Conservation (phyloP, 139 green algal genomes). For the Chlorella ohadii region DNA sequence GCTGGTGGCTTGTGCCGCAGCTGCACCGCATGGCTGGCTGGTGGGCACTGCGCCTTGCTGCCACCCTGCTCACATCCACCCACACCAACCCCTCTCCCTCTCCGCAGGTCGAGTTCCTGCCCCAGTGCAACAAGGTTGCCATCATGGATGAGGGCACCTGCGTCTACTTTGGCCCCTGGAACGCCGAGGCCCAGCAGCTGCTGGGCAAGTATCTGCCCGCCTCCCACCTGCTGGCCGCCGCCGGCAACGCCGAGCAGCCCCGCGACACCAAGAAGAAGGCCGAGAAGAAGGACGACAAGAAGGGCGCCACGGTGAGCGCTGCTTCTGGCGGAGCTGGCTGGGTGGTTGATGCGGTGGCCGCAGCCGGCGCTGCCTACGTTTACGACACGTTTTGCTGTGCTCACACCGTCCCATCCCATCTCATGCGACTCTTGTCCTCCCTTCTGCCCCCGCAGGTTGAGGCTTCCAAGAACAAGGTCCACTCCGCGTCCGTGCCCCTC, state of each 20-base stretch:
- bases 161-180: conserved; percentile 71
- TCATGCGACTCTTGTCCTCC: no score
- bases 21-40: no score
- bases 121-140: conserved; percentile 73
- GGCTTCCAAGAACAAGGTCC: neutral
- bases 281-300: neutral
- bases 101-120: conserved; percentile 81
- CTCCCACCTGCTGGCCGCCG: conserved; percentile 60
- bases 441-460: neutral
- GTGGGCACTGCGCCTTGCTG: no score
- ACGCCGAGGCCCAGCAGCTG: conserved; percentile 42
- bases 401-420: no score
- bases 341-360: no score
- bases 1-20: no score
- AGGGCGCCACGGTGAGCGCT: neutral
- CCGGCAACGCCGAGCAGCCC: conserved; percentile 51
- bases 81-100: neutral
- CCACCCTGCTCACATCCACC: no score
- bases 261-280: conserved; percentile 32
- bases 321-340: no score
- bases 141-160: conserved; percentile 70
- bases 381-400: no score
- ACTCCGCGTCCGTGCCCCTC: neutral
- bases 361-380: no score
- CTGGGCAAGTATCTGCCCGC: conserved; percentile 63